Conservation (phyloP, 345 rosid species). For the Luvunga scandens region DNA sequence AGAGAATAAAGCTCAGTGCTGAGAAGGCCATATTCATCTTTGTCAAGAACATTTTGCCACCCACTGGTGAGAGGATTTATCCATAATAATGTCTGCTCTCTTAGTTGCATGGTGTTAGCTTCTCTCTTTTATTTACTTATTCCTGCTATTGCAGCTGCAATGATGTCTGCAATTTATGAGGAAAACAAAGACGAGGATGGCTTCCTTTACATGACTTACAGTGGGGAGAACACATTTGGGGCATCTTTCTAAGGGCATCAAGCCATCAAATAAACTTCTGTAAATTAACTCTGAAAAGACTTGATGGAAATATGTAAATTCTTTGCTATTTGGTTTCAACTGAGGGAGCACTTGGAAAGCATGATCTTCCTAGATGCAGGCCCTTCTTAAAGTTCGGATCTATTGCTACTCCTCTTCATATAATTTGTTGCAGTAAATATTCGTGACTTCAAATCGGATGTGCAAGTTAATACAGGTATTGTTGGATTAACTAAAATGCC, state of each 20-base stretch:
- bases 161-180: slow-evolving; percentile 67
- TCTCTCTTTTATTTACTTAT: not conserved
- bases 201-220: slow-evolving; percentile 69
- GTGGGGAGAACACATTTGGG: slow-evolving; percentile 70
- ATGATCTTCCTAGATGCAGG: not conserved
- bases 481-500: not conserved
- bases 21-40: slow-evolving; percentile 69
- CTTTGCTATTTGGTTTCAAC: slow-evolving; percentile 8
- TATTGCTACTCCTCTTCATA: not conserved
- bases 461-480: not conserved
- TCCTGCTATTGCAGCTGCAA: slow-evolving; percentile 41
- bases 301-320: slow-evolving; percentile 18
- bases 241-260: slow-evolving; percentile 8
- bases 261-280: not conserved
- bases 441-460: not conserved
- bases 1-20: slow-evolving; percentile 69
- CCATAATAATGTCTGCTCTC: not conserved
- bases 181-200: slow-evolving; percentile 72
- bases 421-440: slow-evolving; percentile 10
- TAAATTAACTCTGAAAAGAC: not conserved
- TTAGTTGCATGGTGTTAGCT: not conserved
- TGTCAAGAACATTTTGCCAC: slow-evolving; percentile 60
- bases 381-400: not conserved
- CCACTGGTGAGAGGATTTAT: slow-evolving; percentile 42
- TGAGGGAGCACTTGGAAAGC: slow-evolving; percentile 1